phyloP scores from a whole-genome alignment of 345 rosid genomes.

The Bruguiera gymnorhiza region DNA sequence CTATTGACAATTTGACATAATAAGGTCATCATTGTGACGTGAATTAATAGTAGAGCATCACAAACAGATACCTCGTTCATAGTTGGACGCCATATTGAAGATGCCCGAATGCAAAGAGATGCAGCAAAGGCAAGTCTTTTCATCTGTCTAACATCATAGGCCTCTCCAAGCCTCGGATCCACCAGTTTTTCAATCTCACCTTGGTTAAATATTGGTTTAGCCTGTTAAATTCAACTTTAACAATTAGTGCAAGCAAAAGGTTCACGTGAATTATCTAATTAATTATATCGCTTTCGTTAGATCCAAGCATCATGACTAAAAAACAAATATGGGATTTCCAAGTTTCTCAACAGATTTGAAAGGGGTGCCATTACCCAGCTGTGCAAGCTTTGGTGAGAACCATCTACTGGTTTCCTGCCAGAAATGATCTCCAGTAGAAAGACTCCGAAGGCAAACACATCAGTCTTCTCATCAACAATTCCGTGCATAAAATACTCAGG shows the following conservation, averaged over 20 bases:
- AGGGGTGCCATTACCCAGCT: conserved; percentile 58
- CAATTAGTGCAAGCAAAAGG: background rate
- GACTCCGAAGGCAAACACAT: conserved; percentile 95
- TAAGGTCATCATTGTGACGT: too few species aligned
- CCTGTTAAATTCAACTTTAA: conserved; percentile 37
- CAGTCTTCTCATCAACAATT: conserved; percentile 95
- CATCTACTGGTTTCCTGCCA: conserved; percentile 84
- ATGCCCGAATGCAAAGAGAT: conserved; percentile 79
- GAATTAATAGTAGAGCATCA: background rate
- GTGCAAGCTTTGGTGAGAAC: conserved; percentile 86
- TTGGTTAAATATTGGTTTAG: conserved; percentile 61
- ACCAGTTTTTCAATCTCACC: conserved; percentile 61
- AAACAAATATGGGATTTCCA: too few species aligned
- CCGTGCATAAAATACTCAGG: conserved; percentile 98
- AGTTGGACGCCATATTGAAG: conserved; percentile 78
- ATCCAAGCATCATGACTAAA: too few species aligned
- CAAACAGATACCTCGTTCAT: conserved; percentile 64
- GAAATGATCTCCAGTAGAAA: conserved; percentile 83
- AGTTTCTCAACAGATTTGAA: background rate
- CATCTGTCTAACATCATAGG: conserved; percentile 53
- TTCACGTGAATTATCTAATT: too few species aligned
- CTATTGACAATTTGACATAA: background rate
- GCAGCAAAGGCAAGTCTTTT: conserved; percentile 73
- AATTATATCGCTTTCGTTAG: too few species aligned
- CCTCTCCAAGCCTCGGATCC: conserved; percentile 76